Evolutionary conservation across 306 rosid genomes (phyloP).

Genomic region (Rosa persica): DNA sequence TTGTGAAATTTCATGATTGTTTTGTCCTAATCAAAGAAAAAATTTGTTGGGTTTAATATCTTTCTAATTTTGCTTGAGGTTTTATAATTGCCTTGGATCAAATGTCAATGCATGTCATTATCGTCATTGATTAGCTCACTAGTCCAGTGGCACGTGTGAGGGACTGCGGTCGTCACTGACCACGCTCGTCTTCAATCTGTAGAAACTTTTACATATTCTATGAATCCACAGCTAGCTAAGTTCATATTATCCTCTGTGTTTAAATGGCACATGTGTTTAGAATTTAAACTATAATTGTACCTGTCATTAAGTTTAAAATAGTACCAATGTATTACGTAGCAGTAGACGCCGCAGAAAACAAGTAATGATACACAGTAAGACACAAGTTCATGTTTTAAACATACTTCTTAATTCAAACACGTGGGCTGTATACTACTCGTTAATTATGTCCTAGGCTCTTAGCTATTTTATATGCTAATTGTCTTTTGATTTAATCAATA

Average conservation of each 20-base stretch:
- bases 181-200: not conserved
- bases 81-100: not conserved
- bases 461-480: not conserved
- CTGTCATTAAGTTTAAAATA: not conserved
- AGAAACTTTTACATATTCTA: not conserved
- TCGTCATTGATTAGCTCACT: not conserved
- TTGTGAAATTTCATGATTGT: too few relatives aligned
- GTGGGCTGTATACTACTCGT: not conserved
- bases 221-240: not conserved
- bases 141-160: constrained; percentile 12
- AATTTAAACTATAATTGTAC: not conserved
- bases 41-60: not conserved
- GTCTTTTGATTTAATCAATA: not conserved
- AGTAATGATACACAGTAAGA: not conserved
- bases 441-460: not conserved
- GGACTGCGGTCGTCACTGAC: not conserved
- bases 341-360: not conserved
- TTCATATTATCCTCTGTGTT: too few relatives aligned
- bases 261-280: too few relatives aligned
- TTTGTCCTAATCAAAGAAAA: too few relatives aligned
- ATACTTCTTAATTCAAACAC: not conserved
- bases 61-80: not conserved
- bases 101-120: not conserved
- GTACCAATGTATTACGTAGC: not conserved
- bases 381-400: not conserved